These are phyloP conservation scores for Brettanomyces naardenensis DNA, from an alignment of 805 yeast genomes.

Conservation along the genomic window DNA sequence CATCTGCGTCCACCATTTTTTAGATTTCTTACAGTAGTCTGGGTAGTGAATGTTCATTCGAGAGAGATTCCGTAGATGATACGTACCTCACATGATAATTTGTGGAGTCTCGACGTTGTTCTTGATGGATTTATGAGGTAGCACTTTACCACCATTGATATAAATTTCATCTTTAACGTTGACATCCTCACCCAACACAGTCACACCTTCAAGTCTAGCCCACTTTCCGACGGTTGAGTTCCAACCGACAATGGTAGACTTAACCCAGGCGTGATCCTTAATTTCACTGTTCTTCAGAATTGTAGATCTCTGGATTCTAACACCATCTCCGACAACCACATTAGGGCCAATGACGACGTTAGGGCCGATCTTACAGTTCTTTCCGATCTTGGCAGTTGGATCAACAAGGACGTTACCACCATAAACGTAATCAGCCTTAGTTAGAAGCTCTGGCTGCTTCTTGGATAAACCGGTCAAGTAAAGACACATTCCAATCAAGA, in stretches of 20 bases:
- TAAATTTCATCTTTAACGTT: conserved; percentile 97
- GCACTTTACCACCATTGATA: conserved; percentile 98
- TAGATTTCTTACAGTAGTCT: too few relatives aligned
- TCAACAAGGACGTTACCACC: conserved; percentile 93
- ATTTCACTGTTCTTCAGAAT: conserved; percentile 84
- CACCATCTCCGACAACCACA: conserved; percentile 95
- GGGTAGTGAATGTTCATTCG: too few relatives aligned
- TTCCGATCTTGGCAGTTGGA: conserved; percentile 89
- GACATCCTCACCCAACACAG: conserved; percentile 98
- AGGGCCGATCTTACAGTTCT: conserved; percentile 95
- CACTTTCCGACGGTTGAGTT: conserved; percentile 95
- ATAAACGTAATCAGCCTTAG: conserved; percentile 62
- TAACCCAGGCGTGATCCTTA: conserved; percentile 96
- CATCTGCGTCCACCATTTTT: too few relatives aligned
- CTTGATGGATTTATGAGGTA: conserved; percentile 96
- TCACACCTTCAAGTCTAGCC: conserved; percentile 97
- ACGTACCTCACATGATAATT: conserved; percentile 81
- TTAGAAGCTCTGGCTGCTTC: conserved; percentile 61
- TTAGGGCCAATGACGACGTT: conserved; percentile 97
- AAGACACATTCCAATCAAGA: conserved; percentile 89
- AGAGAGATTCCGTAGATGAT: too few relatives aligned
- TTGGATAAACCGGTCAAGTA: conserved; percentile 82
- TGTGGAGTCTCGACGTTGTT: conserved; percentile 96
- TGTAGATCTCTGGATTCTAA: conserved; percentile 93
- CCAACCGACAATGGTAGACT: conserved; percentile 98